These are phyloP conservation scores for Mrakia frigida DNA, from an alignment of 768 basidiomycete species.

Conservation along the genomic window DNA sequence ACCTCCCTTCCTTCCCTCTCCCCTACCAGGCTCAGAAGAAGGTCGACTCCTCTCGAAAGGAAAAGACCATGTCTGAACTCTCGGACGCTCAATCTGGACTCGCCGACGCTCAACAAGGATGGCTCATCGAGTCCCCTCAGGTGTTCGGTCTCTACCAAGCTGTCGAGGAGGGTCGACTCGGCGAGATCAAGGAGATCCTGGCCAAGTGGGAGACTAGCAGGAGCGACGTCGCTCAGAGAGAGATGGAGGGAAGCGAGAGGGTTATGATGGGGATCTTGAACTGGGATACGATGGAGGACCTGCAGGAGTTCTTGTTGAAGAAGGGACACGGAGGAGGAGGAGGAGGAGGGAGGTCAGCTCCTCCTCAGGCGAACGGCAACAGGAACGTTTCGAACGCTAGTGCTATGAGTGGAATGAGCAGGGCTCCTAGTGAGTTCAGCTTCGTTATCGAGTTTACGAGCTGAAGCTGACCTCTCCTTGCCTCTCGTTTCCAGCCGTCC, in stretches of 20 bases:
- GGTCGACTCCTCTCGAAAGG: slow-evolving; percentile 28
- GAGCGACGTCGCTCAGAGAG: slow-evolving; percentile 39
- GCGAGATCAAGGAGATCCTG: slow-evolving; percentile 41
- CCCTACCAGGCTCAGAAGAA: slow-evolving; percentile 31
- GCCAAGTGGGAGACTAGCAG: slow-evolving; percentile 43
- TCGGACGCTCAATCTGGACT: slow-evolving; percentile 16
- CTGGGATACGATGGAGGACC: slow-evolving; percentile 43
- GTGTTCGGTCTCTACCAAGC: slow-evolving; percentile 42
- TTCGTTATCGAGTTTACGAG: not conserved
- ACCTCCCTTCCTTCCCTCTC: not conserved
- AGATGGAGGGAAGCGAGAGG: slow-evolving; percentile 41
- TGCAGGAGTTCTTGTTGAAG: slow-evolving; percentile 35
- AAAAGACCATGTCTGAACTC: slow-evolving; percentile 30
- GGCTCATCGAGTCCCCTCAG: slow-evolving; percentile 37
- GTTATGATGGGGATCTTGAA: slow-evolving; percentile 38
- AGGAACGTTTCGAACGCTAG: slow-evolving; percentile 24
- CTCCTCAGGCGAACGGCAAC: slow-evolving; percentile 7
- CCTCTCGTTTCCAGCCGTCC: not conserved
- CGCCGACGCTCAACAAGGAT: slow-evolving; percentile 31
- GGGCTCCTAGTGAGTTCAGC: slow-evolving; percentile 4
- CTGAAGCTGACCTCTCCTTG: not conserved
- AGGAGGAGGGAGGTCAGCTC: not conserved
- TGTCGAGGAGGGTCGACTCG: slow-evolving; percentile 40
- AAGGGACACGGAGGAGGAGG: slow-evolving; percentile 7
- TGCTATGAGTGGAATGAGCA: slow-evolving; percentile 21